A percentile compares a stretch with the other conserved stretches of the same genome.
Conservation (phyloP, 2,329 filamentous ascomycete genomes). For the Penicillium sp. region DNA sequence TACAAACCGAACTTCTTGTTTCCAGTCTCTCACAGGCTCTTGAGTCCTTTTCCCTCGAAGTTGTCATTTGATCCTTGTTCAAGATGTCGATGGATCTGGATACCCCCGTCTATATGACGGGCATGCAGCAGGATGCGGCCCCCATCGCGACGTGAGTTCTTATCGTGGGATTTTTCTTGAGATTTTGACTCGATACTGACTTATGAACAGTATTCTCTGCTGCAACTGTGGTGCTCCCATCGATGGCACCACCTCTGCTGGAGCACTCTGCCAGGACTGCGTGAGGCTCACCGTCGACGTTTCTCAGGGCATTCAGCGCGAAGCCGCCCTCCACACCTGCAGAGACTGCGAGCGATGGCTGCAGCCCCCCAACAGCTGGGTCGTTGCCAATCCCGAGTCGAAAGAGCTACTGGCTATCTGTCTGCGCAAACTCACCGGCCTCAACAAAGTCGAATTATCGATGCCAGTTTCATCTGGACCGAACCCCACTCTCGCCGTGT, state of each 20-base stretch:
- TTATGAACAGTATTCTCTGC: slow-evolving; percentile 69
- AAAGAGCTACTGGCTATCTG: slow-evolving; percentile 89
- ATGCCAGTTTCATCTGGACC: slow-evolving; percentile 96
- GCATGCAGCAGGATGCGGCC: slow-evolving; percentile 33
- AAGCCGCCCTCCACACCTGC: slow-evolving; percentile 86
- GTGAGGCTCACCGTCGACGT: slow-evolving; percentile 93
- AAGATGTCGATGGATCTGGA: slow-evolving; percentile 53
- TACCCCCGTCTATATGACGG: slow-evolving; percentile 49
- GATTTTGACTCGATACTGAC: slow-evolving; percentile 12
- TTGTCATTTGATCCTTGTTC: slow-evolving; percentile 5
- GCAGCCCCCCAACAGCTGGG: slow-evolving; percentile 78
- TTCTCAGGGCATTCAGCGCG: slow-evolving; percentile 81
- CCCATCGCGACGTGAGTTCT: slow-evolving; percentile 51
- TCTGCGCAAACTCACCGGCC: slow-evolving; percentile 75
- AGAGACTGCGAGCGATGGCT: slow-evolving; percentile 93
- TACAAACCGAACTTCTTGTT: slow-evolving; percentile 18
- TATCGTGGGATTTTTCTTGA: slow-evolving; percentile 16
- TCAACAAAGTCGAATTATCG: slow-evolving; percentile 92
- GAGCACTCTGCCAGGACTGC: slow-evolving; percentile 92
- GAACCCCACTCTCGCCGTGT: slow-evolving; percentile 91
- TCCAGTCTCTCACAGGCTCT: slow-evolving; percentile 5
- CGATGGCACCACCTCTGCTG: slow-evolving; percentile 78
- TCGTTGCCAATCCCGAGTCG: slow-evolving; percentile 78
- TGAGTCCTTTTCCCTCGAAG: slow-evolving; percentile 1
- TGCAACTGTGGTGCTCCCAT: slow-evolving; percentile 96